Evolutionary conservation across 257 asterid genomes (phyloP).

Genomic region (Mentha longifolia): DNA sequence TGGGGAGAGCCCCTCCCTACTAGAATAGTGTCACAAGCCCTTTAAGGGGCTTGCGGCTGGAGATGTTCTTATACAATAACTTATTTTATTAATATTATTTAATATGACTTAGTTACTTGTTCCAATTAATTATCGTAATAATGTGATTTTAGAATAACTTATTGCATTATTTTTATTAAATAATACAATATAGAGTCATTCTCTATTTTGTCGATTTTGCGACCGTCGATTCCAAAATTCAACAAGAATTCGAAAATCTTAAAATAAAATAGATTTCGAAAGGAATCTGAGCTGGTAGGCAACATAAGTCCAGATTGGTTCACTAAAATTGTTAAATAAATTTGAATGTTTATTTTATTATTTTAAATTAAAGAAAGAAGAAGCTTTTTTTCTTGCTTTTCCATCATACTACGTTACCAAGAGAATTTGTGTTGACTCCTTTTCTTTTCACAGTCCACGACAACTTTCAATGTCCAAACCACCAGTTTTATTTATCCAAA

Average conservation of each 20-base stretch:
- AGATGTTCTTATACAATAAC: too few relatives aligned
- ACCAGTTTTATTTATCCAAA: slow-evolving; percentile 1
- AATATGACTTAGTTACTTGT: too few relatives aligned
- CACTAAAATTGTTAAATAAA: neutral
- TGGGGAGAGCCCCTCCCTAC: too few relatives aligned
- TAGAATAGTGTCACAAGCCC: too few relatives aligned
- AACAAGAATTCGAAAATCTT: too few relatives aligned
- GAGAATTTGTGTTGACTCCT: slow-evolving; percentile 43
- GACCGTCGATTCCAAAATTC: neutral
- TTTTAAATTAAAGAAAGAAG: slow-evolving; percentile 23
- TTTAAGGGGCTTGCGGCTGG: too few relatives aligned
- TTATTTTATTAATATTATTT: too few relatives aligned
- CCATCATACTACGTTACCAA: slow-evolving; percentile 17
- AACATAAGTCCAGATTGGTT: slow-evolving; percentile 30
- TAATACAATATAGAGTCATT: too few relatives aligned
- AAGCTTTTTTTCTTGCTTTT: slow-evolving; percentile 25
- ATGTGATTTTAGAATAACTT: too few relatives aligned
- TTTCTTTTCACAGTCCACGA: slow-evolving; percentile 41
- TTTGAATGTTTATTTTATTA: neutral
- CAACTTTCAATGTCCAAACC: slow-evolving; percentile 34
- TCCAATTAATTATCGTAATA: too few relatives aligned
- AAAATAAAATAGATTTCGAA: neutral
- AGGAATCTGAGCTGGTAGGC: slow-evolving; percentile 30
- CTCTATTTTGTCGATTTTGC: neutral
- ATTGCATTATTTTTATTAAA: too few relatives aligned